Base-by-base conservation (phyloP, 2,329 filamentous ascomycete genomes). In the Venturia carpophila region DNA sequence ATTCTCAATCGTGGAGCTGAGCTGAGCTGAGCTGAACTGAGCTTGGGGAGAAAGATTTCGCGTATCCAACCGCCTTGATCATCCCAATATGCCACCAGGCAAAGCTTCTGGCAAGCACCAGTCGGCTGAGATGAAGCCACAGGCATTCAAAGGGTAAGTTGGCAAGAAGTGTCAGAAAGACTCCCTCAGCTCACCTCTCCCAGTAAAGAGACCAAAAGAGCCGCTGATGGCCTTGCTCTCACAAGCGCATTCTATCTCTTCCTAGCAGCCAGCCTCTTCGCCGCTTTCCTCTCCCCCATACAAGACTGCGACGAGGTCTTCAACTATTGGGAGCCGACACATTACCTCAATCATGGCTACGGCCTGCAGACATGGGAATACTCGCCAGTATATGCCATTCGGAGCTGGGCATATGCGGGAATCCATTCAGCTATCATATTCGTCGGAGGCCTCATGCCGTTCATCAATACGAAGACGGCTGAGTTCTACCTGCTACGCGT, bases 351-450 rank as follows among this genome's bases (percentile, higher is more conserved):
- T 66, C 92, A 97, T 79, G 90, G 91, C 71, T 93, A 96, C 73
- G 94, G 93, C 47, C 82, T 97, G 62, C 92, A 99, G 79, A 99
- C 94, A 0, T 99, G 94, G 94, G 94, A 99, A 76, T 99, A 97
- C 77, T 96, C 93, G 0, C 94, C 94, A 5, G 88, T 93, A 66
- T 97, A 90, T 77, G 90, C 92, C 62, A 97, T 99, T 70, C 87
- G 94, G 68, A 97, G 92, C 78, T 99, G 94, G 94, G 81, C 92
- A 27, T 99, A 99, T 72, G 82, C 95, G 45, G 84, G 81, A 5
- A 77, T 97, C 1, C 93, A 99, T 76, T 90, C 92, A 34, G 69
- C 87, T 24, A 77, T 90, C 58, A 69, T 91, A 34, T 42, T 27
- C 21, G 13, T 67, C 21, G 83, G 86, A 41, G 82, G 86, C 45